phyloP scores from a whole-genome alignment of 2,329 filamentous ascomycete genomes.

The Arthrobotrys sphaeroides region DNA sequence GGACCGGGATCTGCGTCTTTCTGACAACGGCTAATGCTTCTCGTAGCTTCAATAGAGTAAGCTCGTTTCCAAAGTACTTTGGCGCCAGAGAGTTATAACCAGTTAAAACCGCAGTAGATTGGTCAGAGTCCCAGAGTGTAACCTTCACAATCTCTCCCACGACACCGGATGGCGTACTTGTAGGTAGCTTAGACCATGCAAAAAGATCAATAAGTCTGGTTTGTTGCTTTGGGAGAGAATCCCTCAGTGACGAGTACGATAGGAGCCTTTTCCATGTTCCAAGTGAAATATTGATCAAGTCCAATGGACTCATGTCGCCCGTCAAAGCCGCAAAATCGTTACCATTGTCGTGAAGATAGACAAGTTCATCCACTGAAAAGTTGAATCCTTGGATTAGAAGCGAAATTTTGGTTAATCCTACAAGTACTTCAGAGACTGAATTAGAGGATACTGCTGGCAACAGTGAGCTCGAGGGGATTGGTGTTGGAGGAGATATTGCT shows the following conservation, averaged over 20 bases:
- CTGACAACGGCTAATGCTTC: background rate
- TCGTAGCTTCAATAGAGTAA: background rate
- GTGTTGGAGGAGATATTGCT: background rate
- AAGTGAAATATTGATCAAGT: background rate
- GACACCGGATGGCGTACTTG: background rate
- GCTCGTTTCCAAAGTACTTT: background rate
- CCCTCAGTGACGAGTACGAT: background rate
- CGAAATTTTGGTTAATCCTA: background rate
- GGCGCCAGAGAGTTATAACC: background rate
- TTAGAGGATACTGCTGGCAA: background rate
- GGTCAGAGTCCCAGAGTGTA: background rate
- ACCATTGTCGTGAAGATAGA: background rate
- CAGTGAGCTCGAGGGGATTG: background rate
- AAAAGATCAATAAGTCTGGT: slow-evolving; percentile 2
- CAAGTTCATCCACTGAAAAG: background rate
- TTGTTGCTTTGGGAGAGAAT: background rate
- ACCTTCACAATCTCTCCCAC: background rate
- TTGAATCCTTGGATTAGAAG: slow-evolving; percentile 1
- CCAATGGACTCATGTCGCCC: background rate
- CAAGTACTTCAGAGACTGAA: background rate
- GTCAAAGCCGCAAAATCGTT: background rate
- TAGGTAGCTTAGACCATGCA: slow-evolving; percentile 9
- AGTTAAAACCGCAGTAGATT: background rate
- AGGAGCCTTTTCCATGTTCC: background rate
- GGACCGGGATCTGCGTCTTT: background rate